A percentile compares a stretch with the other conserved stretches of the same genome.
Conservation (phyloP, 306 rosid genomes). For the Malus sieversii region DNA sequence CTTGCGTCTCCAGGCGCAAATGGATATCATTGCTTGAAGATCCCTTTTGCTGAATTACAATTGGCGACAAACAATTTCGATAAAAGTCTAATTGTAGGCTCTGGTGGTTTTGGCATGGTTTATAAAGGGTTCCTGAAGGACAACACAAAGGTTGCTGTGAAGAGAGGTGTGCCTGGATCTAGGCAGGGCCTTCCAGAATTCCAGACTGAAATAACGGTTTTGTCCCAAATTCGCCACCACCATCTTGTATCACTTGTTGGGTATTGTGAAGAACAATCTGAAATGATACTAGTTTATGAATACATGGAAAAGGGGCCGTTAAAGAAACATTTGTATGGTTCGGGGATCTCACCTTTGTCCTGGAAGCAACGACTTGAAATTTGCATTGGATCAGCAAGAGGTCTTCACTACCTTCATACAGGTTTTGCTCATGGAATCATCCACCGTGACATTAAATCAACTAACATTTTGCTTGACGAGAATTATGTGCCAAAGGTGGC, state of each 20-base stretch:
- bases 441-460: slow-evolving; percentile 96
- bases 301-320: slow-evolving; percentile 85
- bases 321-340: slow-evolving; percentile 73
- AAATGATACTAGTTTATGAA: slow-evolving; percentile 93
- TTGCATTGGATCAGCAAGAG: slow-evolving; percentile 95
- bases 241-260: slow-evolving; percentile 96
- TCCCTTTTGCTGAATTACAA: slow-evolving; percentile 72
- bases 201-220: slow-evolving; percentile 75
- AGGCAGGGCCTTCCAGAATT: slow-evolving; percentile 99
- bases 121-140: slow-evolving; percentile 70
- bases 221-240: slow-evolving; percentile 84
- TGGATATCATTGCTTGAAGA: slow-evolving; percentile 67
- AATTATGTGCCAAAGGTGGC: slow-evolving; percentile 88
- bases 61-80: slow-evolving; percentile 78
- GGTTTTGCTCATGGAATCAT: slow-evolving; percentile 95
- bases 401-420: slow-evolving; percentile 95
- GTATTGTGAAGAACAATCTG: slow-evolving; percentile 86
- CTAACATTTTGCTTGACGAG: slow-evolving; percentile 85
- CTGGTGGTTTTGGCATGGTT: slow-evolving; percentile 96
- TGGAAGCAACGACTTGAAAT: slow-evolving; percentile 96
- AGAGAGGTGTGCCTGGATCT: slow-evolving; percentile 94
- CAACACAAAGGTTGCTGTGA: slow-evolving; percentile 80
- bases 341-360: slow-evolving; percentile 41
- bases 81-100: slow-evolving; percentile 59
- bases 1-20: slow-evolving; percentile 63